Evolutionary conservation across 345 rosid species (phyloP), one percentile per base, ranked within the genome.

Genomic region (Euphorbia tirucalli): DNA sequence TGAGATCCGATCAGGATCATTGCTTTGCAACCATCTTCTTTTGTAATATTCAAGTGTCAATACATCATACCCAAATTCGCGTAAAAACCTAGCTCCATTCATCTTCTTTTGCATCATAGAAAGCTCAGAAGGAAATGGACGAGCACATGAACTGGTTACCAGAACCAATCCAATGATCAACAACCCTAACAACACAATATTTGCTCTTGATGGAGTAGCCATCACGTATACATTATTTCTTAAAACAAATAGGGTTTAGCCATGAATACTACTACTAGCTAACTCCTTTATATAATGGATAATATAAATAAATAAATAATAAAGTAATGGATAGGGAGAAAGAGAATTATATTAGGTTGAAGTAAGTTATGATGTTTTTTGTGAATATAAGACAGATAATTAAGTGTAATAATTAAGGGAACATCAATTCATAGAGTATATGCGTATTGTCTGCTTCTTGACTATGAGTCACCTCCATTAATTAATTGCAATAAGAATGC

Each of bases 381-480:
- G 46, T 48, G 10, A 11, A n/a, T 7, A 46, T 32, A 71, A 1
- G 66, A 27, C 66, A 59, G 55, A 24, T 58, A 35, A n/a, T n/a
- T n/a, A 28, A 30, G 24, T 61, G 44, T 28, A 58, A 41, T 59
- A 3, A 35, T 44, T 52, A 27, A 46, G n/a, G n/a, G n/a, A 46
- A 24, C 15, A 57, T 57, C 61, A 25, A 57, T 16, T 73, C n/a
- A n/a, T n/a, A n/a, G n/a, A n/a, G n/a, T n/a, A n/a, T n/a, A n/a
- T n/a, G n/a, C n/a, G n/a, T n/a, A n/a, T n/a, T n/a, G n/a, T n/a
- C n/a, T n/a, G n/a, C 67, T 67, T 75, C 66, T 71, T 71, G n/a
- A n/a, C 37, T 58, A 54, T 50, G 80, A 74, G 54, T 57, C 78
- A 71, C 56, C 77, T 46, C 83, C 81, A 74, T 74, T 73, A 57